These are phyloP conservation scores for Tricholoma sp. DNA, from an alignment of 768 basidiomycete species.

Conservation along the genomic window DNA sequence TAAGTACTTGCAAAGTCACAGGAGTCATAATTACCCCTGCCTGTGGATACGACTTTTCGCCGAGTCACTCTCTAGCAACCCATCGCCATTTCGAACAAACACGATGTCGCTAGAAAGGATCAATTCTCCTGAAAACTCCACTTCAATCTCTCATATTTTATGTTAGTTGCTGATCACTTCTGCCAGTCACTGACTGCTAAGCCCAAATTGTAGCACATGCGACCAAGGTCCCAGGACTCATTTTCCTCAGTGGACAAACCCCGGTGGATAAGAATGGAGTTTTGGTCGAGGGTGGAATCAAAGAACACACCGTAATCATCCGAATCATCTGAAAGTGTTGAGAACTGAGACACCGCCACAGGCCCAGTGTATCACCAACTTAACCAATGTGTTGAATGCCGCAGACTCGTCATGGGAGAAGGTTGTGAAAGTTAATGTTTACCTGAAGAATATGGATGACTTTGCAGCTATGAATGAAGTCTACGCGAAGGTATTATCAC, in stretches of 20 bases:
- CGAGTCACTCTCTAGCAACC: background rate
- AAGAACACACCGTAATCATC: constrained; percentile 48
- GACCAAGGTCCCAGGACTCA: constrained; percentile 50
- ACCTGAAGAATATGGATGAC: constrained; percentile 56
- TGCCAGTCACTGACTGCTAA: constrained; percentile 7
- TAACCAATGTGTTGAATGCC: constrained; percentile 46
- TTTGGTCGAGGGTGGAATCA: constrained; percentile 49
- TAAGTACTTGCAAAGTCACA: too few relatives aligned
- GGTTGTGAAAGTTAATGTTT: constrained; percentile 52
- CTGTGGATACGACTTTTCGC: background rate
- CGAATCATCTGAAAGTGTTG: background rate
- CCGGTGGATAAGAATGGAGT: constrained; percentile 45
- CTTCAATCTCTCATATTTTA: constrained; percentile 43
- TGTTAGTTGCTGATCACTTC: constrained; percentile 30
- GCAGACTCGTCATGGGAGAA: constrained; percentile 59
- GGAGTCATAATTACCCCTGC: too few relatives aligned
- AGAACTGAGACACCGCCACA: constrained; percentile 14
- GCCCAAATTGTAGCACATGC: constrained; percentile 39
- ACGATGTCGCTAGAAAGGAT: constrained; percentile 50
- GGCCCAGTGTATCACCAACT: constrained; percentile 55
- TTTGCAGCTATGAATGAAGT: constrained; percentile 53
- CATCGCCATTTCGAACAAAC: background rate
- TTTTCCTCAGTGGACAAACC: constrained; percentile 59
- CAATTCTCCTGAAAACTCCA: constrained; percentile 42
- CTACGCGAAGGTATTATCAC: constrained; percentile 41